These are phyloP conservation scores for Tetrapisispora taiwanensis DNA, from an alignment of 805 yeast genomes.

Conservation along the genomic window DNA sequence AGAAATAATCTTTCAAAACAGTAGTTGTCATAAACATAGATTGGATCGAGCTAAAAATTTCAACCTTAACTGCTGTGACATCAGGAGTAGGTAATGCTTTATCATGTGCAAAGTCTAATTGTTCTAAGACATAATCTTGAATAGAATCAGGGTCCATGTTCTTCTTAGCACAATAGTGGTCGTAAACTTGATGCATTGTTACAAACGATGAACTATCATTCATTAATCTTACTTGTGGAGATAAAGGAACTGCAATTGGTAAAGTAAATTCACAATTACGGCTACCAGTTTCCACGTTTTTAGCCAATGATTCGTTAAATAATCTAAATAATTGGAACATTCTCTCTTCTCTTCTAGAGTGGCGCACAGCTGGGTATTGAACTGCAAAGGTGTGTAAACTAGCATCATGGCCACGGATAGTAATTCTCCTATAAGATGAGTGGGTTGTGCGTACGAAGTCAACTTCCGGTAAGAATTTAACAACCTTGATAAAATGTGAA, in stretches of 20 bases:
- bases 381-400: conserved; percentile 86
- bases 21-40: conserved; percentile 76
- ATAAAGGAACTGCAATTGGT: conserved; percentile 86
- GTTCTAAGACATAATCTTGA: conserved; percentile 72
- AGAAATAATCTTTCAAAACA: conserved; percentile 69
- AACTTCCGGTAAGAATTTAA: conserved; percentile 79
- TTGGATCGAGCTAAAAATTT: conserved; percentile 84
- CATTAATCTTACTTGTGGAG: conserved; percentile 87
- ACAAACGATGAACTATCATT: conserved; percentile 72
- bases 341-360: conserved; percentile 91
- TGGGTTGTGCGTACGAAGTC: conserved; percentile 84
- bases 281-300: conserved; percentile 79
- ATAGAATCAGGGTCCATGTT: conserved; percentile 83
- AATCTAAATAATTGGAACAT: conserved; percentile 85
- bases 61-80: conserved; percentile 76
- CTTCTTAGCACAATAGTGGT: conserved; percentile 65
- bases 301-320: conserved; percentile 68
- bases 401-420: conserved; percentile 91
- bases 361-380: conserved; percentile 96
- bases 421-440: conserved; percentile 79
- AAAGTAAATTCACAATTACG: conserved; percentile 76
- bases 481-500: conserved; percentile 85
- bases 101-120: conserved; percentile 85
- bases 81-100: conserved; percentile 92
- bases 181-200: conserved; percentile 73